Conservation (phyloP, 2,329 filamentous ascomycete genomes). For the Penicillium italicum region DNA sequence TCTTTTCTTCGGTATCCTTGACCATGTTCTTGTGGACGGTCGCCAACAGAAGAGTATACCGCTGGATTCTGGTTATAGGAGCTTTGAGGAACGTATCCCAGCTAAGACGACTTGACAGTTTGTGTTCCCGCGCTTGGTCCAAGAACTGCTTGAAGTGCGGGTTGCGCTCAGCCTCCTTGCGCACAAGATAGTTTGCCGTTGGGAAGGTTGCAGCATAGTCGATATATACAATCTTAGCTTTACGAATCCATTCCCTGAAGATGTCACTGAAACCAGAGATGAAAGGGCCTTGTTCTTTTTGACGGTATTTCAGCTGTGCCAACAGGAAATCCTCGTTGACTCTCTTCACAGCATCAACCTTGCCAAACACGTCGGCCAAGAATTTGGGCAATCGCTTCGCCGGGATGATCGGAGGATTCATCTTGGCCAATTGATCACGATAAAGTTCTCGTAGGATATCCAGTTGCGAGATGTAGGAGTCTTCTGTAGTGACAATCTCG, state of each 20-base stretch:
- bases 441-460: slow-evolving; percentile 83
- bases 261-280: slow-evolving; percentile 92
- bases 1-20: slow-evolving; percentile 83
- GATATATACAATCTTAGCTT: slow-evolving; percentile 82
- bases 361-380: slow-evolving; percentile 81
- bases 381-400: slow-evolving; percentile 77
- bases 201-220: slow-evolving; percentile 90
- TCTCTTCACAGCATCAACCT: slow-evolving; percentile 79
- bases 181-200: slow-evolving; percentile 74
- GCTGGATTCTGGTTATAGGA: slow-evolving; percentile 86
- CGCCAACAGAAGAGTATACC: slow-evolving; percentile 77
- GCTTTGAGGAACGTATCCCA: slow-evolving; percentile 95
- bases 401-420: slow-evolving; percentile 75
- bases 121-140: slow-evolving; percentile 73
- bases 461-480: slow-evolving; percentile 83
- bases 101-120: slow-evolving; percentile 74
- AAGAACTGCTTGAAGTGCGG: slow-evolving; percentile 82
- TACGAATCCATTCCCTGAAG: slow-evolving; percentile 96
- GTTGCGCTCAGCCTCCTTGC: slow-evolving; percentile 80
- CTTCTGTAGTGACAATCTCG: slow-evolving; percentile 91
- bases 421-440: slow-evolving; percentile 69
- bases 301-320: slow-evolving; percentile 91
- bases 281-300: slow-evolving; percentile 95
- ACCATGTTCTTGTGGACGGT: slow-evolving; percentile 81
- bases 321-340: slow-evolving; percentile 92